Evolutionary conservation across 306 rosid species (phyloP).

Genomic region (Prunus dulcis): DNA sequence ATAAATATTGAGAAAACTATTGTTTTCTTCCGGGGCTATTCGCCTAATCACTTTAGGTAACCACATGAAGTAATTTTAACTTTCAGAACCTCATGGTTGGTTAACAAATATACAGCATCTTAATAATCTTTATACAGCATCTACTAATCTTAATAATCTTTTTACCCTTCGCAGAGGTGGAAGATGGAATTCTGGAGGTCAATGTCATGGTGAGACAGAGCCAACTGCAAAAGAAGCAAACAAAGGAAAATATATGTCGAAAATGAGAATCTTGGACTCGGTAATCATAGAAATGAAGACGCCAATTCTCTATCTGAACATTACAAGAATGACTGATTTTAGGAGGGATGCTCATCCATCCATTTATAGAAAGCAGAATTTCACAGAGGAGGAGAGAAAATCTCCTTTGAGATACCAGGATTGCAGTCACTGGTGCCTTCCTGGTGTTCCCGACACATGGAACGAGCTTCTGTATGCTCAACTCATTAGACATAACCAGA

Average conservation of each 20-base stretch:
- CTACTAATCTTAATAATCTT: background rate
- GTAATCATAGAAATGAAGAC: slow-evolving; percentile 19
- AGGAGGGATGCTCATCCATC: slow-evolving; percentile 29
- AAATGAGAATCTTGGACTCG: slow-evolving; percentile 23
- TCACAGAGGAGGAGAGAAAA: slow-evolving; percentile 32
- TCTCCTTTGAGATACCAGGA: slow-evolving; percentile 42
- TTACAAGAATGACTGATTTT: slow-evolving; percentile 25
- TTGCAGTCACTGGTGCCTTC: slow-evolving; percentile 75
- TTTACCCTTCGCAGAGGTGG: slow-evolving; percentile 4
- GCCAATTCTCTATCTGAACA: slow-evolving; percentile 15
- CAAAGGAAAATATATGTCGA: slow-evolving; percentile 13
- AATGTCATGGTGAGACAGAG: slow-evolving; percentile 10
- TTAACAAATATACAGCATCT: background rate
- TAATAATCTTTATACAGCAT: background rate
- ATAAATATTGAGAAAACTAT: slow-evolving; percentile 17
- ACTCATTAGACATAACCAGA: background rate
- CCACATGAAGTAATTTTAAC: background rate
- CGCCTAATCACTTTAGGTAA: slow-evolving; percentile 29
- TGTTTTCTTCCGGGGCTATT: slow-evolving; percentile 28
- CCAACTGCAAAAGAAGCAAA: slow-evolving; percentile 5
- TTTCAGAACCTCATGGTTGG: background rate
- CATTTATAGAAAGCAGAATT: slow-evolving; percentile 42
- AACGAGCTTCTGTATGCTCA: slow-evolving; percentile 33
- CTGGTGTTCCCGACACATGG: slow-evolving; percentile 65
- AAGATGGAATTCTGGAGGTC: slow-evolving; percentile 22